Evolutionary conservation across 78 protist species (phyloP).

Genomic region (Polysphondylium violaceum): DNA sequence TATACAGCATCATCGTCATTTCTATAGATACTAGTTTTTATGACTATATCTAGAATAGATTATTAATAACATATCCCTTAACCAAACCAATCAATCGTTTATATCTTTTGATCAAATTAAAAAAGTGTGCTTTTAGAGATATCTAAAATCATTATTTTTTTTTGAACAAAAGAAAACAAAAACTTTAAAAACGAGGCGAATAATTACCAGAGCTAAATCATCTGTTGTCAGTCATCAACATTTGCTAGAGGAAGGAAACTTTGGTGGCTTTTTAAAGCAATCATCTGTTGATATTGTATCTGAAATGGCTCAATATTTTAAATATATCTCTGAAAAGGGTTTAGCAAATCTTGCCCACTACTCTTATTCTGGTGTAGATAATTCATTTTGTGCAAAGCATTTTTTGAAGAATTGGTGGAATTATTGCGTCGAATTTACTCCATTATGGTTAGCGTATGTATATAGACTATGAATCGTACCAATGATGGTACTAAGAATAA

Average conservation of each 20-base stretch:
- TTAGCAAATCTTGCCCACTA: constrained; percentile 70
- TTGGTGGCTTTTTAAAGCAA: constrained; percentile 7
- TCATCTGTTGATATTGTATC: constrained; percentile 20
- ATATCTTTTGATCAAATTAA: too few relatives aligned
- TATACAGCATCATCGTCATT: too few relatives aligned
- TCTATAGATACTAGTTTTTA: too few relatives aligned
- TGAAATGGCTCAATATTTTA: constrained; percentile 50
- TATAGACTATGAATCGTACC: background rate
- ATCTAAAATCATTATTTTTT: background rate
- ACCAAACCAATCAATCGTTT: too few relatives aligned
- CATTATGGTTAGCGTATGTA: constrained; percentile 77
- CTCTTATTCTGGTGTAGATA: constrained; percentile 75
- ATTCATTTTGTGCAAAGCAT: constrained; percentile 68
- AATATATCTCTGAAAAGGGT: constrained; percentile 72
- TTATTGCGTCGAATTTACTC: constrained; percentile 54
- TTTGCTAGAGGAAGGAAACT: too few relatives aligned
- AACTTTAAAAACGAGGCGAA: constrained; percentile 38
- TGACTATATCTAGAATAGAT: too few relatives aligned
- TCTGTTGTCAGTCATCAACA: background rate
- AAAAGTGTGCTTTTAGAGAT: too few relatives aligned
- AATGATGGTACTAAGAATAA: background rate
- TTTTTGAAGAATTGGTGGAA: constrained; percentile 79
- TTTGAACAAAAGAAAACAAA: background rate
- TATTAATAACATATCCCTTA: too few relatives aligned
- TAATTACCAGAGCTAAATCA: constrained; percentile 11